Evolutionary conservation across 2,329 filamentous ascomycete genomes (phyloP).

Genomic region (Talaromyces pinophilus): DNA sequence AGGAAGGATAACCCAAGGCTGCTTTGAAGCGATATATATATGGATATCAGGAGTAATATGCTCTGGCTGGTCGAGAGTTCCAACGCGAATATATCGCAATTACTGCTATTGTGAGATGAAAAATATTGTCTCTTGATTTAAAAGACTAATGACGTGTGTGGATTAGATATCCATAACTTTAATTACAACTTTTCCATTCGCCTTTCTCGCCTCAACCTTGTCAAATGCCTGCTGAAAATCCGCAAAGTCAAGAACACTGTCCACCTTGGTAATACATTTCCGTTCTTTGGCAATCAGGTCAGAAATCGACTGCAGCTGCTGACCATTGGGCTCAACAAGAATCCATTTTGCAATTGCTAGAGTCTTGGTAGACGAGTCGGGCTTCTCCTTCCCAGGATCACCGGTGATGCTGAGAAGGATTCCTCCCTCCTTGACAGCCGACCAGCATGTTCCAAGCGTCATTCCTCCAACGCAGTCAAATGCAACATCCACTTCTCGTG

Average conservation of each 20-base stretch:
- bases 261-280: constrained; percentile 14
- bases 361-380: not conserved
- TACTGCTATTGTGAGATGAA: too few species aligned
- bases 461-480: constrained; percentile 20
- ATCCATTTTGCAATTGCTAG: constrained; percentile 12
- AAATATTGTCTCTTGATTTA: not conserved
- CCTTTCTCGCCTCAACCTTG: constrained; percentile 16
- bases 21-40: too few species aligned
- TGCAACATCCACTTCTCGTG: constrained; percentile 10
- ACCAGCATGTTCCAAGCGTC: constrained; percentile 15
- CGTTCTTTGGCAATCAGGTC: constrained; percentile 8
- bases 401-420: constrained; percentile 17
- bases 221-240: constrained; percentile 20
- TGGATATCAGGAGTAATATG: too few species aligned
- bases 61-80: too few species aligned
- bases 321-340: constrained; percentile 13
- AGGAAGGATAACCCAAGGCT: too few species aligned
- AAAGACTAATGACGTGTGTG: not conserved
- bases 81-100: too few species aligned
- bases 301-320: constrained; percentile 7
- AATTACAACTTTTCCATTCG: constrained; percentile 17
- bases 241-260: constrained; percentile 15
- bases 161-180: not conserved
- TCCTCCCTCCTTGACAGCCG: constrained; percentile 16
- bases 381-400: constrained; percentile 14